Evolutionary conservation across 2,329 filamentous ascomycete species (phyloP), one percentile per base, ranked within the genome.

Genomic region (Fusarium sp.): DNA sequence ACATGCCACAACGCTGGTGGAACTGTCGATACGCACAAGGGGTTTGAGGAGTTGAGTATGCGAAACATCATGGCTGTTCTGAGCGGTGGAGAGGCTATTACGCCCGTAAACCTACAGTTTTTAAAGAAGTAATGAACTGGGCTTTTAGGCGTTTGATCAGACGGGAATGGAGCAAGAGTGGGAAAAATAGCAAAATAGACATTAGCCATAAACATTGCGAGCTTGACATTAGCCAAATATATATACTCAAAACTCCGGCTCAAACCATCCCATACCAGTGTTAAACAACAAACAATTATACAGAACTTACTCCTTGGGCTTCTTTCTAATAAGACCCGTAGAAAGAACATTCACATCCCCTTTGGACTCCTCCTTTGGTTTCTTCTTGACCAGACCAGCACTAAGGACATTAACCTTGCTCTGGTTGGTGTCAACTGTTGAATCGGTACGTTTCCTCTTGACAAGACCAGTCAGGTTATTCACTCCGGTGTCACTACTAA

Each of bases 1-100:
- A 87, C 89, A n/a, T 87, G 87, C 53, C 90, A 91, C 74, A 90
- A 90, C 68, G 89, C 89, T 2, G 89, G 89, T 0, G 88, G 88
- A 5, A 90, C 88, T 36, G 82, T 91, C 15, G 88, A 91, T 75
- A 89, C 89, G 64, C 88, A 89, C 71, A 75, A 85, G n/a, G 88
- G 86, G 6, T 91, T 91, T 69, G 89, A 92, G 80, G 84, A 86
- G 76, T 73, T 91, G 75, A 86, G 86, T 34, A 91, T 92, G 84
- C 81, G 87, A 72, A 92, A 92, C 74, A 83, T 92, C 50, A 80
- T 90, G 78, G 84, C 85, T 1, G 89, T 89, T 57, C 74, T 91
- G 56, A 76, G 77, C 4, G 85, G 84, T 0, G 79, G 80, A 4
- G 78, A 84, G 61, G 78, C 87, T 4, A 77, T 90, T 26, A 89